A percentile compares a stretch with the other conserved stretches of the same genome.
phyloP scores from a whole-genome alignment of 257 asterid species.

The Gentiana macrophylla region DNA sequence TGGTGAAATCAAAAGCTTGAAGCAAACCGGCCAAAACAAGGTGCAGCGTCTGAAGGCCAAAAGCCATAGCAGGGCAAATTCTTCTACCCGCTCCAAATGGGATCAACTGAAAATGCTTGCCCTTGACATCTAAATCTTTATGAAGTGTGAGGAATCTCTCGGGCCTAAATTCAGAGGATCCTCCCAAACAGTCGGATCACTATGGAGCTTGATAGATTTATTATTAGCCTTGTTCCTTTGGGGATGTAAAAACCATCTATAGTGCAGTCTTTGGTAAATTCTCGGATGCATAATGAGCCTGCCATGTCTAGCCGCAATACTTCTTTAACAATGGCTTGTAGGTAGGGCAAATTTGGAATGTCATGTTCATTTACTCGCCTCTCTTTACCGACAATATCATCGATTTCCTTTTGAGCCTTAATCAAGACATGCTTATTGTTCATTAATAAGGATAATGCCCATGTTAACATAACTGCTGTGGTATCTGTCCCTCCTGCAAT shows the following conservation, averaged over 20 bases:
- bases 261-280: constrained; percentile 27
- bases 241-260: constrained; percentile 26
- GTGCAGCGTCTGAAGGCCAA: constrained; percentile 33
- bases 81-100: constrained; percentile 56
- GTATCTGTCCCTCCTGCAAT: constrained; percentile 51
- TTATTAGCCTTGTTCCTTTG: constrained; percentile 28
- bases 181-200: constrained; percentile 39
- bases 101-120: constrained; percentile 37
- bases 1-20: constrained; percentile 35
- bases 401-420: constrained; percentile 37
- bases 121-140: constrained; percentile 20
- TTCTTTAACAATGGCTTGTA: constrained; percentile 48
- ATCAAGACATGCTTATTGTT: constrained; percentile 24
- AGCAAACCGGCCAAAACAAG: constrained; percentile 36
- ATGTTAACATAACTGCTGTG: constrained; percentile 32
- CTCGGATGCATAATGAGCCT: constrained; percentile 31
- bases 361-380: constrained; percentile 48
- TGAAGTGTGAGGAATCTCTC: constrained; percentile 39
- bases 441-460: constrained; percentile 34
- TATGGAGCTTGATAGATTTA: constrained; percentile 40
- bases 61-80: constrained; percentile 36
- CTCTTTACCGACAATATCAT: constrained; percentile 26
- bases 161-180: constrained; percentile 29
- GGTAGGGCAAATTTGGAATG: constrained; percentile 29
- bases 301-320: constrained; percentile 40